Percentiles rank a stretch among this genome's conserved stretches.
Evolutionary conservation across 345 rosid species (phyloP).

Genomic region (Eucalyptus coolabah): DNA sequence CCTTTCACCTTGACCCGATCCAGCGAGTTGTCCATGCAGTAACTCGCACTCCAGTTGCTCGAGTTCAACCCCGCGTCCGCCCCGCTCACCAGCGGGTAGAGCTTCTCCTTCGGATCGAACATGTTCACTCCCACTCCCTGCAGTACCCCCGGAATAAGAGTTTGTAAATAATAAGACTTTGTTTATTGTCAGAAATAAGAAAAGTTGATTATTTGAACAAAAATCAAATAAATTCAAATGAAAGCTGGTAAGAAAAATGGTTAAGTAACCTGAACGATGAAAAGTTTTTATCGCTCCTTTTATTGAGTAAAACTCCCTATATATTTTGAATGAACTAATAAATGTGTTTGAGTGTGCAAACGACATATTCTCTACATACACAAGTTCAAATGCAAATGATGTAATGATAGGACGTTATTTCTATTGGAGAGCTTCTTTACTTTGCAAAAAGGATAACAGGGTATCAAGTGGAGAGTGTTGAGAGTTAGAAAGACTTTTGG

Average conservation of each 20-base stretch:
- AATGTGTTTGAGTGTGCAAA: background rate
- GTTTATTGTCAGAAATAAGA: background rate
- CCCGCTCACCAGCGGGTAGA: conserved; percentile 66
- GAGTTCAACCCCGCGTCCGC: conserved; percentile 39
- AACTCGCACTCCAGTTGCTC: conserved; percentile 32
- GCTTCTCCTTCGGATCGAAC: conserved; percentile 39
- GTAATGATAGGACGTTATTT: background rate
- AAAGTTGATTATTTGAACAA: background rate
- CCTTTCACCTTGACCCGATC: conserved; percentile 67
- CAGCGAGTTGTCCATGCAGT: conserved; percentile 25
- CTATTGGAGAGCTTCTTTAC: background rate
- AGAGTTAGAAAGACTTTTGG: background rate
- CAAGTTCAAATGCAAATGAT: background rate
- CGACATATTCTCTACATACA: background rate
- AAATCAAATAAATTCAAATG: background rate
- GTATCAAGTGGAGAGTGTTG: background rate
- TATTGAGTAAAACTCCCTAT: background rate
- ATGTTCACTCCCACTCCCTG: conserved; percentile 65
- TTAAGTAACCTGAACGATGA: background rate
- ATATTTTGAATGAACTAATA: background rate
- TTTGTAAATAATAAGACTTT: background rate
- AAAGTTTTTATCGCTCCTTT: background rate
- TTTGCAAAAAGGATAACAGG: background rate
- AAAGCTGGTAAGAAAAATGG: background rate
- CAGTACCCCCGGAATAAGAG: background rate